A percentile compares a stretch with the other conserved stretches of the same genome.
These are phyloP conservation scores for Picochlorum sp. DNA, from an alignment of 139 green algal species.

Conservation along the genomic window DNA sequence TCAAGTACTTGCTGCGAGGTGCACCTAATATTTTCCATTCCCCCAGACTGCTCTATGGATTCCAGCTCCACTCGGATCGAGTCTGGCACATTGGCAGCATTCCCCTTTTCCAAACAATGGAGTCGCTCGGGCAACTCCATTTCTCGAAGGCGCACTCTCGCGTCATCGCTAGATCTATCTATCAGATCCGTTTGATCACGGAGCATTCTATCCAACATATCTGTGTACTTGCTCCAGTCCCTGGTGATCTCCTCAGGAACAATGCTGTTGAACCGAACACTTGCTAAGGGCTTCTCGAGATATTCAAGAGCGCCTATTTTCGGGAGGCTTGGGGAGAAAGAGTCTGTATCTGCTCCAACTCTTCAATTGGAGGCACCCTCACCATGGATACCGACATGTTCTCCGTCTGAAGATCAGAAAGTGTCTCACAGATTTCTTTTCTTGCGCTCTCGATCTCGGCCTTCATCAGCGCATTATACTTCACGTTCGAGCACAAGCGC, in stretches of 20 bases:
- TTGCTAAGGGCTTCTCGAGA: neutral
- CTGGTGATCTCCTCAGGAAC: conserved; percentile 70
- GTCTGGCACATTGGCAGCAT: conserved; percentile 51
- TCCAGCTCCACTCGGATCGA: conserved; percentile 65
- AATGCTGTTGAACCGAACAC: conserved; percentile 53
- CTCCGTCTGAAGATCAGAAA: conserved; percentile 26
- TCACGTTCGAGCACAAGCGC: no score
- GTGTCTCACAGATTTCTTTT: conserved; percentile 37
- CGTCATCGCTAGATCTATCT: conserved; percentile 67
- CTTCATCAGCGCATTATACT: conserved; percentile 2
- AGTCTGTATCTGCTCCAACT: conserved; percentile 2
- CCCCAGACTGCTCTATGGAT: conserved; percentile 60
- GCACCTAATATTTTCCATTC: conserved; percentile 57
- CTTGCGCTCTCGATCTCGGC: conserved; percentile 27
- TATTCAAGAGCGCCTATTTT: conserved; percentile 35
- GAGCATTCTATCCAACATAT: conserved; percentile 77
- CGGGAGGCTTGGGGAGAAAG: conserved; percentile 42
- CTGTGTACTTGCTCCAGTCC: conserved; percentile 69
- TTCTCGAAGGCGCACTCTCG: conserved; percentile 60
- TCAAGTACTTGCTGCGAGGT: conserved; percentile 43
- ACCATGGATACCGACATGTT: no score
- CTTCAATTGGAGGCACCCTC: no score
- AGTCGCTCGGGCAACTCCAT: conserved; percentile 54
- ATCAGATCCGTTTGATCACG: conserved; percentile 50
- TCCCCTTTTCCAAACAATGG: conserved; percentile 46